Percentiles rank a stretch among this genome's conserved stretches.
These are phyloP conservation scores for Geosiphon pyriformis DNA, from an alignment of 192 early-diverging fungal genomes.

Conservation along the genomic window DNA sequence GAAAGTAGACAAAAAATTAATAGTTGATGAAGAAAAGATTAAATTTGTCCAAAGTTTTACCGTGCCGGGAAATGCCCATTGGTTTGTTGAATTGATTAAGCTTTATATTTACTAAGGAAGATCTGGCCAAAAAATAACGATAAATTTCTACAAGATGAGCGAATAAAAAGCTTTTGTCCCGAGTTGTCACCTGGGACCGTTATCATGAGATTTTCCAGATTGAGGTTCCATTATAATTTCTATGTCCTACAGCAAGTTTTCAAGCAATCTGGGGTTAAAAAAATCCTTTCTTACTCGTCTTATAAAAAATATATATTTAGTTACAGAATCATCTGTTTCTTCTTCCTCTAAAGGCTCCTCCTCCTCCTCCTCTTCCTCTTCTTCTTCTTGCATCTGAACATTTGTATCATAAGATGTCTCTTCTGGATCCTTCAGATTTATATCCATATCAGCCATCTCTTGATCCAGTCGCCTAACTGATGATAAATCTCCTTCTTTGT, in stretches of 20 bases:
- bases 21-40: neutral
- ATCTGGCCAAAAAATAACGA: neutral
- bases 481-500: neutral
- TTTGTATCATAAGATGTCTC: no score
- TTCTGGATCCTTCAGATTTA: conserved; percentile 28
- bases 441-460: neutral
- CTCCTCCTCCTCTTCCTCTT: conserved; percentile 49
- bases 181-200: conserved; percentile 26
- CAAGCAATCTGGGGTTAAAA: conserved; percentile 9
- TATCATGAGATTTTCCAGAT: conserved; percentile 31
- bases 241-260: conserved; percentile 47
- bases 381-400: conserved; percentile 19
- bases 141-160: neutral
- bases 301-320: conserved; percentile 2
- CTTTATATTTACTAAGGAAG: conserved; percentile 25
- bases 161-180: neutral
- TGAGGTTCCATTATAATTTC: conserved; percentile 67
- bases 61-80: conserved; percentile 2
- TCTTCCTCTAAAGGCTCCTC: conserved; percentile 53
- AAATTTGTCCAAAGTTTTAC: neutral
- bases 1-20: neutral
- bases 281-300: neutral
- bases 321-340: conserved; percentile 66
- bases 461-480: neutral
- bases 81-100: conserved; percentile 26